Evolutionary conservation across 2,329 filamentous ascomycete genomes (phyloP), one percentile per base, ranked within the genome.

Genomic region (Fusarium buxicola): DNA sequence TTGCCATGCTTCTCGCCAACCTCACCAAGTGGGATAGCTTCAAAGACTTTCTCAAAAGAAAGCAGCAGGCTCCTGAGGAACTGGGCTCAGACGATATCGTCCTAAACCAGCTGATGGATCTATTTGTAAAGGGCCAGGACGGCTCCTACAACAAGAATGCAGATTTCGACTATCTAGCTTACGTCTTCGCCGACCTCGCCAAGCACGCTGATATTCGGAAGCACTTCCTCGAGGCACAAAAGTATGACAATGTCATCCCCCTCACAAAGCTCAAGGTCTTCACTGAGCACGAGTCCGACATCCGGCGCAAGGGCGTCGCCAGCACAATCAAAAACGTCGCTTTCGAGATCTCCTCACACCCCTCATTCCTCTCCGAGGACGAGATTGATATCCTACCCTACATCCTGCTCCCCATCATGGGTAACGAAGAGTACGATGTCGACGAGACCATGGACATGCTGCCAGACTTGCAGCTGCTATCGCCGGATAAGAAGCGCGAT

Each of bases 1-100:
- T 96, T 40, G 88, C 92, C 40, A 98, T 97, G 93, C 85, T 99
- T 12, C 84, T 98, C 21, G 93, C 95, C 75, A 99, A 99, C 73
- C 82, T 99, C 49, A 86, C 89, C 56, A 98, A 98, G 78, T 90
- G 86, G 60, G 88, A 94, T 67, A 83, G 82, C 7, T 77, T 97
- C 54, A 89, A 90, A 64, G 83, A 84, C 38, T 81, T 97, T 5
- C 77, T 94, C 10, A 81, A 82, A 5, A 81, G 90, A 52, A 90
- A 89, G 71, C 89, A 92, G 62, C 79, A 84, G 7, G 76, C 89
- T 0, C 90, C 92, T 3, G 85, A 88, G 52, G 82, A 83, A n/a
- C 84, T 97, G 7, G 88, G 86, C 7, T 90, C 87, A 2, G 91
- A 92, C 35, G 84, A 89, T 31, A 82, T 86, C 56, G 89, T 92